Evolutionary conservation across 2,329 filamentous ascomycete genomes (phyloP).

Genomic region (Pyrenophora teres): DNA sequence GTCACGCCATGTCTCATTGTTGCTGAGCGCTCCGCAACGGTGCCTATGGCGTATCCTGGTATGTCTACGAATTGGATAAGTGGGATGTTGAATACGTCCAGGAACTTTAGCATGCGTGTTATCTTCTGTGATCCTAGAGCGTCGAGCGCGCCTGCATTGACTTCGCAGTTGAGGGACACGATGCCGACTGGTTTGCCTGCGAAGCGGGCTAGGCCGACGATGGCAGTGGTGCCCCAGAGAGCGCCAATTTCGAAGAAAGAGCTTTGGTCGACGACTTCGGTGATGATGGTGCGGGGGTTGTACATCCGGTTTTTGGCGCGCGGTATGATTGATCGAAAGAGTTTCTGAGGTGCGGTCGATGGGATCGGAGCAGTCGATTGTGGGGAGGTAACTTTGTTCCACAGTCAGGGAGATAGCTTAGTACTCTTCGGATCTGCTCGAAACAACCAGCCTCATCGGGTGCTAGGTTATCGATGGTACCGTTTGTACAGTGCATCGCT

Average conservation of each 20-base stretch:
- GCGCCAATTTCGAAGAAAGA: slow-evolving; percentile 69
- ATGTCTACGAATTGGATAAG: slow-evolving; percentile 67
- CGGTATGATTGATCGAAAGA: slow-evolving; percentile 61
- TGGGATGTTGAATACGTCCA: slow-evolving; percentile 68
- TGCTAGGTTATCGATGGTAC: slow-evolving; percentile 68
- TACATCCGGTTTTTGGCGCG: slow-evolving; percentile 65
- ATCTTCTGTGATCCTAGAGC: slow-evolving; percentile 66
- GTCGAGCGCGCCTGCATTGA: slow-evolving; percentile 64
- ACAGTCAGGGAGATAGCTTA: slow-evolving; percentile 63
- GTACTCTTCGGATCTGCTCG: slow-evolving; percentile 62
- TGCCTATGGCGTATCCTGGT: slow-evolving; percentile 66
- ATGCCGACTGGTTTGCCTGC: slow-evolving; percentile 63
- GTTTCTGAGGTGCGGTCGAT: slow-evolving; percentile 54
- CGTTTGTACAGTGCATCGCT: slow-evolving; percentile 66
- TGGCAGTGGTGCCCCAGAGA: slow-evolving; percentile 66
- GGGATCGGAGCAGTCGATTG: slow-evolving; percentile 54
- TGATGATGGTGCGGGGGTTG: slow-evolving; percentile 62
- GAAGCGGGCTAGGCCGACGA: slow-evolving; percentile 64
- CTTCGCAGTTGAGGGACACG: slow-evolving; percentile 64
- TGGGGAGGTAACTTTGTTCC: slow-evolving; percentile 62
- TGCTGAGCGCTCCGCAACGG: slow-evolving; percentile 64
- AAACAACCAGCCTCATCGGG: slow-evolving; percentile 65
- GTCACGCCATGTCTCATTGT: slow-evolving; percentile 69
- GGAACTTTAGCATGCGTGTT: slow-evolving; percentile 64
- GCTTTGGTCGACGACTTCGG: slow-evolving; percentile 58